Conservation (phyloP, 2,329 filamentous ascomycete genomes). For the Venturia aucupariae region DNA sequence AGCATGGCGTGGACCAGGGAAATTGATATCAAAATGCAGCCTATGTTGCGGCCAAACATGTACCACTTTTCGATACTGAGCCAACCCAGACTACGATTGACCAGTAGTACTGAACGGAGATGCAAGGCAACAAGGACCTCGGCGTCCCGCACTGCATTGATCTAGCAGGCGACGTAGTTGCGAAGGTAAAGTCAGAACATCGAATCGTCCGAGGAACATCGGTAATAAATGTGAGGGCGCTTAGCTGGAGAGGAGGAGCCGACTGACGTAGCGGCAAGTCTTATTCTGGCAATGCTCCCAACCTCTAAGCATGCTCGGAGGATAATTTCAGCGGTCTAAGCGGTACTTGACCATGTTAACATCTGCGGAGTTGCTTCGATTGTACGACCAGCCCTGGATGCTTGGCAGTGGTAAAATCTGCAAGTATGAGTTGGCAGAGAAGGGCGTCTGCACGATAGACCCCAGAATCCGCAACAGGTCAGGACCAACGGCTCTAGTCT, state of each 20-base stretch:
- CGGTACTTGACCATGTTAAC: neutral
- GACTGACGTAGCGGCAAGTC: neutral
- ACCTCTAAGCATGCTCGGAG: neutral
- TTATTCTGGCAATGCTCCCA: neutral
- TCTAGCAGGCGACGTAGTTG: neutral
- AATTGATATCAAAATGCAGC: neutral
- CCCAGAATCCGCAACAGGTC: neutral
- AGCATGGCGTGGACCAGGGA: neutral
- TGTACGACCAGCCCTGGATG: neutral
- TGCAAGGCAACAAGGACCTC: neutral
- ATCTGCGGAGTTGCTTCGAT: constrained; percentile 1
- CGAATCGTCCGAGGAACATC: neutral
- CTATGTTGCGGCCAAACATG: constrained; percentile 1
- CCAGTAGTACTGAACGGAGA: neutral
- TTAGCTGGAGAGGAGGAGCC: neutral
- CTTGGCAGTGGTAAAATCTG: constrained; percentile 2
- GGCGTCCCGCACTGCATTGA: neutral
- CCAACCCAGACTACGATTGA: neutral
- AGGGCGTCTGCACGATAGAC: neutral
- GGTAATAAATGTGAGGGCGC: neutral
- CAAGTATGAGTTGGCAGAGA: constrained; percentile 6
- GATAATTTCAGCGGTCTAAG: neutral
- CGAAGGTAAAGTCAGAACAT: neutral
- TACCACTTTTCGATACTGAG: neutral
- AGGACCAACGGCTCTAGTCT: constrained; percentile 1